Conservation (phyloP, 140 eudicot species). For the Oenanthe javanica region DNA sequence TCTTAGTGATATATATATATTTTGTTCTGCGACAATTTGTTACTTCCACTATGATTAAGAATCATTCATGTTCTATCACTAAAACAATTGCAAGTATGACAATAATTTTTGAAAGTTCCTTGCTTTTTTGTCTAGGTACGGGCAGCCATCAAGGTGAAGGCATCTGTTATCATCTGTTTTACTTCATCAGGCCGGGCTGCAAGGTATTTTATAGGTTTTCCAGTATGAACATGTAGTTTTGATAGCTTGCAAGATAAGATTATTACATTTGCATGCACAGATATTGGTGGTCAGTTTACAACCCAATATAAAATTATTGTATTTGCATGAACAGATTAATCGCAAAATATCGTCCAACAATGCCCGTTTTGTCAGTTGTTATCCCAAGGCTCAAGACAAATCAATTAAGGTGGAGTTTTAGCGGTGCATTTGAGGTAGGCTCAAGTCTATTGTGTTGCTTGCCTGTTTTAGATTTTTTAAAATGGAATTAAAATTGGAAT, state of each 20-base stretch:
- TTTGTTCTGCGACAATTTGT: neutral
- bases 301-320: neutral
- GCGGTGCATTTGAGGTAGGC: conserved; percentile 69
- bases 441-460: neutral
- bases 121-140: conserved; percentile 39
- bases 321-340: conserved; percentile 40
- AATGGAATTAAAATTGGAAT: neutral
- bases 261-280: neutral
- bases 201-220: conserved; percentile 29
- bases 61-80: neutral
- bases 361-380: conserved; percentile 74
- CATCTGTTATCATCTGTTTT: conserved; percentile 74
- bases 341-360: conserved; percentile 70
- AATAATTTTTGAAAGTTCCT: neutral
- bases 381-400: conserved; percentile 62
- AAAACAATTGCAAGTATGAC: neutral
- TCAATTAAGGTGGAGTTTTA: conserved; percentile 62
- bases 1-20: neutral
- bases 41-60: neutral
- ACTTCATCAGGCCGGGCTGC: conserved; percentile 88
- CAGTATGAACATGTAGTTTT: neutral
- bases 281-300: neutral
- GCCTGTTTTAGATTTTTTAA: neutral
- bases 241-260: neutral
- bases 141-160: conserved; percentile 75